A percentile compares a stretch with the other conserved stretches of the same genome.
Evolutionary conservation across 306 rosid genomes (phyloP).

Genomic region (Herpetospermum pedunculosum): DNA sequence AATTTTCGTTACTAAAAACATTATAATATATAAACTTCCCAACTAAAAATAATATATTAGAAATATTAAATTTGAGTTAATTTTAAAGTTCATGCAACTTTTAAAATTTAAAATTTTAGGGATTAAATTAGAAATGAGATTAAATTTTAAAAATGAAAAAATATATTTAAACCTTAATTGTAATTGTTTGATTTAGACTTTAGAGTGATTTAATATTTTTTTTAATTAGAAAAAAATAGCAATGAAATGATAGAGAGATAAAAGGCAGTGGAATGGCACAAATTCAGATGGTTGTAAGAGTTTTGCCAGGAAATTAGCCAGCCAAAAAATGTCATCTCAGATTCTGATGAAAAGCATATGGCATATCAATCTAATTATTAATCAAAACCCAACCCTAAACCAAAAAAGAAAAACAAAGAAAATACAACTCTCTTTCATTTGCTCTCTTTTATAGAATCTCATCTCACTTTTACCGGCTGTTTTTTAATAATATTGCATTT

Average conservation of each 20-base stretch:
- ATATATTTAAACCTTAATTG: neutral
- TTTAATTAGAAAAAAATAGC: neutral
- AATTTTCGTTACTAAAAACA: neutral
- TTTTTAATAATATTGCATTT: no score
- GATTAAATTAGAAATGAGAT: neutral
- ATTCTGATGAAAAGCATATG: slow-evolving; percentile 4
- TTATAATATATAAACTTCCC: neutral
- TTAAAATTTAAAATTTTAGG: neutral
- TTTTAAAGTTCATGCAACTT: no score
- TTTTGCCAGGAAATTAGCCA: neutral
- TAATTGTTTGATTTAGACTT: neutral
- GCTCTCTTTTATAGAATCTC: neutral
- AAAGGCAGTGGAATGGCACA: neutral
- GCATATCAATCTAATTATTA: slow-evolving; percentile 2
- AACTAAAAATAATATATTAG: neutral
- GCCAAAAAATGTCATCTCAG: slow-evolving; percentile 2
- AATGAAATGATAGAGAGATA: neutral
- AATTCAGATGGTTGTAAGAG: neutral
- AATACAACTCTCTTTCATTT: neutral
- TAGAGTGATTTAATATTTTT: neutral
- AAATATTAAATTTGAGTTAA: neutral
- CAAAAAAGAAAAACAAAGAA: neutral
- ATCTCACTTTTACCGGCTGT: slow-evolving; percentile 1
- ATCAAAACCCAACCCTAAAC: neutral
- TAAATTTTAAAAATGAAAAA: neutral